These are phyloP conservation scores for Pontederia crassipes DNA, from an alignment of 176 grass and related monocot genomes.

Conservation along the genomic window DNA sequence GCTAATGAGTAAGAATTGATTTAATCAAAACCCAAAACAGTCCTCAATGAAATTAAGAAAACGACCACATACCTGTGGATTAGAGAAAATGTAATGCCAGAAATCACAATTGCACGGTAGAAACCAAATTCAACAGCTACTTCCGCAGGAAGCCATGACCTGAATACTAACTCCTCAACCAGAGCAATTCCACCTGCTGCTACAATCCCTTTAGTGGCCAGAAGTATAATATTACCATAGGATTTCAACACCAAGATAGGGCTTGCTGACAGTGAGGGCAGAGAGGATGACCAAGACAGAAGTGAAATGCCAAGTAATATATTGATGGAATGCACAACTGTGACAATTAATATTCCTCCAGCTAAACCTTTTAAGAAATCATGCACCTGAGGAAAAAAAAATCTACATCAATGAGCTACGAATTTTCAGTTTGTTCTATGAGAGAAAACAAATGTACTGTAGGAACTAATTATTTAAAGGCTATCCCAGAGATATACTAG, in stretches of 20 bases:
- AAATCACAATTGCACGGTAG: conserved; percentile 57
- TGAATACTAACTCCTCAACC: conserved; percentile 89
- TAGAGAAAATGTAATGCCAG: conserved; percentile 65
- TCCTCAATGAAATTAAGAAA: background rate
- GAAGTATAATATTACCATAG: conserved; percentile 38
- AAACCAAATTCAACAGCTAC: conserved; percentile 72
- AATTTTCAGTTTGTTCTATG: background rate
- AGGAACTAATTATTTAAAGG: no score
- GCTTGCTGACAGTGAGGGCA: conserved; percentile 28
- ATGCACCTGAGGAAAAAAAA: conserved; percentile 41
- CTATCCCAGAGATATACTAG: no score
- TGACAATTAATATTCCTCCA: conserved; percentile 56
- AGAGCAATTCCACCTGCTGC: conserved; percentile 63
- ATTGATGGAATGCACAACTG: conserved; percentile 63
- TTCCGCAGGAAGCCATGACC: conserved; percentile 91
- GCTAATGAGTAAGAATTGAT: background rate
- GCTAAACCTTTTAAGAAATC: conserved; percentile 77
- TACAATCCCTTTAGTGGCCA: conserved; percentile 43
- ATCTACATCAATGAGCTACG: conserved; percentile 1
- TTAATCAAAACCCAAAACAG: conserved; percentile 15
- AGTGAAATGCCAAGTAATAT: conserved; percentile 58
- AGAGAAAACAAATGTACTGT: no score
- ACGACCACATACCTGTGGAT: conserved; percentile 67
- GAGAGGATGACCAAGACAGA: conserved; percentile 27
- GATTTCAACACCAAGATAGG: conserved; percentile 52